Percentiles rank a stretch among this genome's conserved stretches.
phyloP scores from a whole-genome alignment of 352 stramenopile species.

The Phytophthora ramorum region DNA sequence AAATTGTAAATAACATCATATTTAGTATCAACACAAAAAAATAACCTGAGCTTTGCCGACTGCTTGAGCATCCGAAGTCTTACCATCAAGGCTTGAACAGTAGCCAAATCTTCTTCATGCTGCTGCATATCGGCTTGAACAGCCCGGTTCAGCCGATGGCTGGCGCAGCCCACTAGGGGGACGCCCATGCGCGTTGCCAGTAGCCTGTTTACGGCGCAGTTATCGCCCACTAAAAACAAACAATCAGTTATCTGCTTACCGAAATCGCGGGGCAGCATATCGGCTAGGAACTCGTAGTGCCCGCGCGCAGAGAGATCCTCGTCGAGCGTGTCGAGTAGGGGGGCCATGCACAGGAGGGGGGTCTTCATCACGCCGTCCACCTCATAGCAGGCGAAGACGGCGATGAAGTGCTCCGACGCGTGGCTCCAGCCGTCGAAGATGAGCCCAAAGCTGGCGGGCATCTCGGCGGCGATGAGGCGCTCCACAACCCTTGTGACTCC shows the following conservation, averaged over 20 bases:
- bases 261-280: neutral
- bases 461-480: too few species aligned
- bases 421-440: too few species aligned
- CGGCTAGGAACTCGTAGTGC: neutral
- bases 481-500: too few species aligned
- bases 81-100: neutral
- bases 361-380: neutral
- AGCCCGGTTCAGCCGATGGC: neutral
- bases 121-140: neutral
- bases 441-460: too few species aligned
- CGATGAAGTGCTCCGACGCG: too few species aligned
- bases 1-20: too few species aligned
- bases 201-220: neutral
- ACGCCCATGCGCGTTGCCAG: neutral
- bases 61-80: constrained; percentile 3
- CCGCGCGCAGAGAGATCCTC: constrained; percentile 1
- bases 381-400: constrained; percentile 1
- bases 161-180: neutral
- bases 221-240: neutral
- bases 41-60: constrained; percentile 4
- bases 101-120: neutral
- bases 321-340: neutral
- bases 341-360: constrained; percentile 1
- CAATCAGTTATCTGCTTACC: neutral
- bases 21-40: too few species aligned